phyloP scores from a whole-genome alignment of 768 basidiomycete species.

The Cubamyces sp. region DNA sequence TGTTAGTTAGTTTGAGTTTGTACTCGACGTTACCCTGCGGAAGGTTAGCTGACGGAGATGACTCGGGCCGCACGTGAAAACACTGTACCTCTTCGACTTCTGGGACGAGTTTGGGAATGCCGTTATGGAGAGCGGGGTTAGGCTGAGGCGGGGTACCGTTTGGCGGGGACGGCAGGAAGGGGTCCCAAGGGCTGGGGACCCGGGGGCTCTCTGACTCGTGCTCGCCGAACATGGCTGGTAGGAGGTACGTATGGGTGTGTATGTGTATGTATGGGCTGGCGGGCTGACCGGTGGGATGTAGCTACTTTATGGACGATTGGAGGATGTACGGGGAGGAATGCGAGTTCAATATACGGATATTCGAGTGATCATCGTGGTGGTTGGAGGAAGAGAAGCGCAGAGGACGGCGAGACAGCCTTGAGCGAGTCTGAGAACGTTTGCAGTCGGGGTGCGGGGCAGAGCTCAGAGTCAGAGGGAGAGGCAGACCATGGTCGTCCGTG shows the following conservation, averaged over 20 bases:
- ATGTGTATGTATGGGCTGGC: neutral
- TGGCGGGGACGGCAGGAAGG: slow-evolving; percentile 62
- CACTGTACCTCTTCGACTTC: slow-evolving; percentile 65
- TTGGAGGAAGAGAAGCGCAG: neutral
- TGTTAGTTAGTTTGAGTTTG: slow-evolving; percentile 86
- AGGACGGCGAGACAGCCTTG: slow-evolving; percentile 4
- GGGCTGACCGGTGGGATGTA: neutral
- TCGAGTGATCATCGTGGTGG: slow-evolving; percentile 56
- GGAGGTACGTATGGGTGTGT: neutral
- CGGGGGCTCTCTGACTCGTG: slow-evolving; percentile 79
- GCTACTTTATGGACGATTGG: slow-evolving; percentile 24
- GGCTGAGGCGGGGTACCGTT: slow-evolving; percentile 35
- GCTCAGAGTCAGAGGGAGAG: slow-evolving; percentile 4
- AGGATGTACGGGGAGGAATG: slow-evolving; percentile 10
- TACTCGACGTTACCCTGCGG: slow-evolving; percentile 88
- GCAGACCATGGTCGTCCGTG: neutral
- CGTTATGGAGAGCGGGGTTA: slow-evolving; percentile 32
- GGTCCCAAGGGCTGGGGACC: slow-evolving; percentile 84
- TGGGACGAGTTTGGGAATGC: slow-evolving; percentile 70
- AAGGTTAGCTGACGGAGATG: neutral
- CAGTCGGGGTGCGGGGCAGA: neutral
- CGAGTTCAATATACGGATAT: slow-evolving; percentile 43
- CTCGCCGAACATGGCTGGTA: slow-evolving; percentile 73
- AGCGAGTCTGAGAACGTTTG: neutral
- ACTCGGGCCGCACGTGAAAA: neutral